phyloP scores from a whole-genome alignment of 805 yeast species.

The Torulaspora maleeae region DNA sequence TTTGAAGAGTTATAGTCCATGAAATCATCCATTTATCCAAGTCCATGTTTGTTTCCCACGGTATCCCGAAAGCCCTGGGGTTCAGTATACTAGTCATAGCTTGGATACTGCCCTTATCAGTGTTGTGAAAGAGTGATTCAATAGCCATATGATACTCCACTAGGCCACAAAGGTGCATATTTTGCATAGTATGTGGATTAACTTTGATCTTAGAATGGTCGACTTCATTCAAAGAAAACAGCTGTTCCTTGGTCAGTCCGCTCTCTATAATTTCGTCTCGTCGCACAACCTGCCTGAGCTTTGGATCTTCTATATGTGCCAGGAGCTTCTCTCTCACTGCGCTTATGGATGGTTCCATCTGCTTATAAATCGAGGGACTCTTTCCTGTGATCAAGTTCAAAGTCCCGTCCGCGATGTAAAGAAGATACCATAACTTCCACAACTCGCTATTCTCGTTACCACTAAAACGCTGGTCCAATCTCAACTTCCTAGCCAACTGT shows the following conservation, averaged over 20 bases:
- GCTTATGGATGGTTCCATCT: conserved; percentile 41
- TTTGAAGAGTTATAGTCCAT: conserved; percentile 67
- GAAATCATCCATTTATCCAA: conserved; percentile 77
- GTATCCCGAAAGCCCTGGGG: conserved; percentile 61
- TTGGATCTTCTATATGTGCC: conserved; percentile 9
- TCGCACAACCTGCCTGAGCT: conserved; percentile 13
- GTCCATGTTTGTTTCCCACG: conserved; percentile 61
- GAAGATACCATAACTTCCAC: conserved; percentile 59
- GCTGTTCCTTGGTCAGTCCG: conserved; percentile 21
- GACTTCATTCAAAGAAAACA: conserved; percentile 19
- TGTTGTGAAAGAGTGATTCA: conserved; percentile 45
- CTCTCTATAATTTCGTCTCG: conserved; percentile 9
- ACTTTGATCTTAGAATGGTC: conserved; percentile 20
- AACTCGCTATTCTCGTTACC: conserved; percentile 30
- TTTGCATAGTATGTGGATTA: conserved; percentile 34
- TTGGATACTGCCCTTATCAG: conserved; percentile 23
- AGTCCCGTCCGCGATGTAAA: conserved; percentile 64
- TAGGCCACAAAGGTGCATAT: conserved; percentile 60
- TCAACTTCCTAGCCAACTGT: conserved; percentile 50
- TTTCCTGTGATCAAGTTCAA: conserved; percentile 58
- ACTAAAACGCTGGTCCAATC: conserved; percentile 10
- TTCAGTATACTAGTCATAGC: conserved; percentile 52
- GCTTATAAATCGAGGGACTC: conserved; percentile 48
- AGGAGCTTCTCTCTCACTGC: conserved; percentile 10
- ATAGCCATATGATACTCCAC: conserved; percentile 67